A percentile compares a stretch with the other conserved stretches of the same genome.
These are phyloP conservation scores for Vitis rotundifolia DNA, from an alignment of 164 flowering plant species.

Conservation along the genomic window DNA sequence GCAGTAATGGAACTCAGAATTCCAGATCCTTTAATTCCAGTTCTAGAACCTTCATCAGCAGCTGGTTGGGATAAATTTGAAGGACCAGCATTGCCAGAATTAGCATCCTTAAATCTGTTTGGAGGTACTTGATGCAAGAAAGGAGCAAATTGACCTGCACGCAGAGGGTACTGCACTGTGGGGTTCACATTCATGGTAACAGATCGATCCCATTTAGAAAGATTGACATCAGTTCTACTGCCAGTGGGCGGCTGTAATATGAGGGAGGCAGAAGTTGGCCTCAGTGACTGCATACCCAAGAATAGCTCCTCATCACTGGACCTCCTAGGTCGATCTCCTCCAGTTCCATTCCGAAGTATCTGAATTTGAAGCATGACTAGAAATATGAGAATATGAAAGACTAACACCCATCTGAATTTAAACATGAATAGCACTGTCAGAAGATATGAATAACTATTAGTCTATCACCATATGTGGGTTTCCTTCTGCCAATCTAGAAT, in stretches of 20 bases:
- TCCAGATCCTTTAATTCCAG: constrained; percentile 89
- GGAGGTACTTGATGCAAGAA: constrained; percentile 48
- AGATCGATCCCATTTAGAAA: constrained; percentile 62
- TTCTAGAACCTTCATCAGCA: constrained; percentile 97
- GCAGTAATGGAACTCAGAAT: constrained; percentile 51
- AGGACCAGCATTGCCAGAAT: constrained; percentile 51
- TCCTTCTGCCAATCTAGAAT: background rate
- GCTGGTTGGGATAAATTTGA: constrained; percentile 67
- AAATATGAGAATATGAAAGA: background rate
- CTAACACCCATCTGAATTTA: too few relatives aligned
- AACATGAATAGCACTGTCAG: background rate
- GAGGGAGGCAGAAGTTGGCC: constrained; percentile 47
- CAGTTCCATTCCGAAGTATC: constrained; percentile 57
- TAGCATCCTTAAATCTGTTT: constrained; percentile 50
- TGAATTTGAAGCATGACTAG: constrained; percentile 22
- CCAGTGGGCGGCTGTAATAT: constrained; percentile 43
- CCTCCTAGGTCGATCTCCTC: constrained; percentile 57
- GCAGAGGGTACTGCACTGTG: constrained; percentile 42
- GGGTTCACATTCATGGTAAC: constrained; percentile 39
- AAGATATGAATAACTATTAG: background rate
- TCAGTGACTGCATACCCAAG: constrained; percentile 45
- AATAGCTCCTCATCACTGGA: constrained; percentile 52
- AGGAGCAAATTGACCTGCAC: constrained; percentile 46
- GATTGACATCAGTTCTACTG: constrained; percentile 41
- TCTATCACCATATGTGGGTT: background rate